These are phyloP conservation scores for Bacidia rubella DNA, from an alignment of 495 filamentous ascomycete genomes.

Conservation along the genomic window DNA sequence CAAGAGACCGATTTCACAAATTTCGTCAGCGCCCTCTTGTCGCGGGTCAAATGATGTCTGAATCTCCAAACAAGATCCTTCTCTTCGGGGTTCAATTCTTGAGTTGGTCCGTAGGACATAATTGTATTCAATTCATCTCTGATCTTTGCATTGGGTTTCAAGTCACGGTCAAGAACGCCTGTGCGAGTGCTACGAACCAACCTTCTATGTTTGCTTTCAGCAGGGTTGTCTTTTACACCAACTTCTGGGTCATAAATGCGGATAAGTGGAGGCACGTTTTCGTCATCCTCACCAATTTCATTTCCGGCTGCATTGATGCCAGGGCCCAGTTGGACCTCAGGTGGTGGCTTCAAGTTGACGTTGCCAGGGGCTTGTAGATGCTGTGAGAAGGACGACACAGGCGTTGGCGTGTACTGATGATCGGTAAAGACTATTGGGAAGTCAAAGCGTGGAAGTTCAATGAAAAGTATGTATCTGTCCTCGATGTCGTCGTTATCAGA, in stretches of 20 bases:
- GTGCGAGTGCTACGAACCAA: conserved; percentile 89
- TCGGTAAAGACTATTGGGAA: conserved; percentile 93
- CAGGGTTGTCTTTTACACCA: conserved; percentile 76
- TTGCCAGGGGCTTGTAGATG: conserved; percentile 49
- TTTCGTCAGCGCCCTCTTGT: conserved; percentile 90
- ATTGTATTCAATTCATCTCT: conserved; percentile 86
- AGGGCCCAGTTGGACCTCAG: conserved; percentile 70
- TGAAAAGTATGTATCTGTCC: conserved; percentile 55
- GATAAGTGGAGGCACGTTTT: conserved; percentile 47
- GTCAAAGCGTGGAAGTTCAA: conserved; percentile 91
- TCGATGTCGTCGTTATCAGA: conserved; percentile 29
- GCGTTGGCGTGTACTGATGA: conserved; percentile 76
- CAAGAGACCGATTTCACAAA: conserved; percentile 96
- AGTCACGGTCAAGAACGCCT: conserved; percentile 78
- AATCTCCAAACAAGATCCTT: conserved; percentile 97
- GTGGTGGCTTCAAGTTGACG: conserved; percentile 58
- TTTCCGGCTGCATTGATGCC: conserved; percentile 52
- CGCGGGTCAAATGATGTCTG: conserved; percentile 77
- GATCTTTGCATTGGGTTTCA: conserved; percentile 93
- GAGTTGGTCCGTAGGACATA: conserved; percentile 84
- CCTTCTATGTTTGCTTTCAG: conserved; percentile 85
- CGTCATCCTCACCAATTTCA: conserved; percentile 37
- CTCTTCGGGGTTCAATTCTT: conserved; percentile 73
- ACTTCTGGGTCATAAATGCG: conserved; percentile 90
- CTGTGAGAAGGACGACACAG: conserved; percentile 56